Base-by-base conservation (phyloP, 371 early-diverging fungal genomes). In the Phascolomyces articulosus region DNA sequence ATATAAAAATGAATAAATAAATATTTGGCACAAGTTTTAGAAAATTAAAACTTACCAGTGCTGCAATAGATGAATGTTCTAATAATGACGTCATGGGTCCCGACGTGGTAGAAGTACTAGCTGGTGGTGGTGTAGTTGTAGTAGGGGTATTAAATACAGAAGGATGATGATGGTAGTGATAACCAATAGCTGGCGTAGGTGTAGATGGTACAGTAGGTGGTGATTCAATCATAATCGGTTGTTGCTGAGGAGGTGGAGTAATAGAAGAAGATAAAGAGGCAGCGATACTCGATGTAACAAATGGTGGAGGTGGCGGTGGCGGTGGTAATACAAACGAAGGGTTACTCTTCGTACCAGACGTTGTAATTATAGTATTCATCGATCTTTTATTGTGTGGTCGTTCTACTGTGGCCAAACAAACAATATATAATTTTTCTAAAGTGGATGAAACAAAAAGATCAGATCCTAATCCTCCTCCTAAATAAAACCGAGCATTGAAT, bases 401-500 rank as follows among this genome's bases (percentile, higher is more conserved):
- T 20, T 51, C 51, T 15, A n/a, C 1, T 10, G 51, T 51, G 21
- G 51, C 51, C 20, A 51, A 23, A 24, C 51, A 68, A 10, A 69
- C 67, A 62, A 73, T 67, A 60, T 73, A 73, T 0, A 73, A 44
- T 21, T 62, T 29, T 2, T 40, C 58, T 13, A 63, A 58, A 27
- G 53, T 54, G n/a, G 44, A 28, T 40, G 56, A 65, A 20, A 71
- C 56, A 63, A 68, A 70, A 1, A 86, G 68, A 63, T 88, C 82
- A 2, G 84, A 82, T 40, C 87, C 86, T 10, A 86, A 63, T 2
- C 88, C 88, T 34, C 85, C 88, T 13, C 87, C 89, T n/a, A 88
- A 65, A 64, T 84, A 85, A 60, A 84, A 65, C 8, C 77, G n/a
- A 73, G 64, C 10, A 80, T 74, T 26, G 67, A 77, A 55, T 74